Evolutionary conservation across 2,329 filamentous ascomycete genomes (phyloP).

Genomic region (Monosporascus sp.): DNA sequence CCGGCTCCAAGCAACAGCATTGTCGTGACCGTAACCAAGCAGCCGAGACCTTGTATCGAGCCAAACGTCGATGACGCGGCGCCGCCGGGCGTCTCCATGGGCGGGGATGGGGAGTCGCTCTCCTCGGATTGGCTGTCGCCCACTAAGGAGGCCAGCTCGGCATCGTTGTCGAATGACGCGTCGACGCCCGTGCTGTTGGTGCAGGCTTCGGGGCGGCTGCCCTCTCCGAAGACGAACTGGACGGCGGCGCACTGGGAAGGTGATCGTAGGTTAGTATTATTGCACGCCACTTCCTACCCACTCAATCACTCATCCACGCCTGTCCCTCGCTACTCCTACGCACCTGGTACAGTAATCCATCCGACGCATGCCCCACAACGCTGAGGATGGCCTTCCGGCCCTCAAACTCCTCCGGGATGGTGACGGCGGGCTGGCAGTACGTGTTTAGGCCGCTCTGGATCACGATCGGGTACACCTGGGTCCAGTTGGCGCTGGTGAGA

Average conservation of each 20-base stretch:
- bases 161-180: slow-evolving; percentile 25
- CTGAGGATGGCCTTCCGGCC: slow-evolving; percentile 52
- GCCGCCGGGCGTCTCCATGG: slow-evolving; percentile 12
- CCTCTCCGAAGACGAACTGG: slow-evolving; percentile 46
- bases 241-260: slow-evolving; percentile 46
- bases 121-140: slow-evolving; percentile 9
- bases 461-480: slow-evolving; percentile 48
- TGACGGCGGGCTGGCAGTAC: slow-evolving; percentile 48
- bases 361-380: slow-evolving; percentile 46
- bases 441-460: slow-evolving; percentile 49
- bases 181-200: slow-evolving; percentile 33
- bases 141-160: slow-evolving; percentile 26
- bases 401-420: slow-evolving; percentile 43
- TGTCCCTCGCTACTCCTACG: slow-evolving; percentile 4
- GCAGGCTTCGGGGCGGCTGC: slow-evolving; percentile 26
- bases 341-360: slow-evolving; percentile 56
- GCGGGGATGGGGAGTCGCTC: slow-evolving; percentile 1
- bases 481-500: slow-evolving; percentile 45
- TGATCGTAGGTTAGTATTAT: not conserved
- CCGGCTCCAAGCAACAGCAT: slow-evolving; percentile 16
- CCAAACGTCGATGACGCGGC: slow-evolving; percentile 13
- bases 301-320: too few species aligned
- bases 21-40: slow-evolving; percentile 9
- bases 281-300: too few species aligned
- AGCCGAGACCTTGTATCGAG: slow-evolving; percentile 8